phyloP scores from a whole-genome alignment of 805 yeast genomes.

The Kurtzmaniella cleridarum region DNA sequence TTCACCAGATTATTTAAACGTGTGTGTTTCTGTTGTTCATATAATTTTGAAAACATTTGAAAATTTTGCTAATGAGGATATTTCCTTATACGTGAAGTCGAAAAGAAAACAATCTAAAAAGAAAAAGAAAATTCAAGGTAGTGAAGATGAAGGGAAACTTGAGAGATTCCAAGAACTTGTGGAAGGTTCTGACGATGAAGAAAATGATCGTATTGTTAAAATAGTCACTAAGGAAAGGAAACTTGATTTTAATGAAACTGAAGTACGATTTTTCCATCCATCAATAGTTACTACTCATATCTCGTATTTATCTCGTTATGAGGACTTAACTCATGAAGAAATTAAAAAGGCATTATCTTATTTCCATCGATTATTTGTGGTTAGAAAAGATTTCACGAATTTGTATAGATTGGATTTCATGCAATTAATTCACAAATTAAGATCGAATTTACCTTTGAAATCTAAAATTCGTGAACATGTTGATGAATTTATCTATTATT shows the following conservation, averaged over 20 bases:
- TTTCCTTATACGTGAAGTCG: slow-evolving; percentile 42
- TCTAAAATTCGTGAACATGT: slow-evolving; percentile 52
- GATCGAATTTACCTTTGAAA: slow-evolving; percentile 42
- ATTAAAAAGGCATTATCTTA: slow-evolving; percentile 62
- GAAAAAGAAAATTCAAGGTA: slow-evolving; percentile 11
- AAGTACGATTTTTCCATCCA: slow-evolving; percentile 49
- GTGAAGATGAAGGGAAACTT: slow-evolving; percentile 20
- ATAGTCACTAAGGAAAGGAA: slow-evolving; percentile 41
- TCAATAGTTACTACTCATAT: slow-evolving; percentile 62
- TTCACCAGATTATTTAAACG: slow-evolving; percentile 56
- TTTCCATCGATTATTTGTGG: slow-evolving; percentile 64
- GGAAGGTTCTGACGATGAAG: slow-evolving; percentile 32
- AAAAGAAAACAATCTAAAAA: slow-evolving; percentile 33
- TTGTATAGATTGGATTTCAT: slow-evolving; percentile 71
- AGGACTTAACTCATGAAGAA: slow-evolving; percentile 55
- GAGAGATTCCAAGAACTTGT: slow-evolving; percentile 22
- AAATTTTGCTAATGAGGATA: slow-evolving; percentile 53
- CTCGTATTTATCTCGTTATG: slow-evolving; percentile 52
- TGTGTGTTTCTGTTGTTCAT: slow-evolving; percentile 60
- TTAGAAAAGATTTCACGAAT: slow-evolving; percentile 51
- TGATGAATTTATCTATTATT: slow-evolving; percentile 60
- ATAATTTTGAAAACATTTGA: slow-evolving; percentile 65
- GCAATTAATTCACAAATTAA: slow-evolving; percentile 45
- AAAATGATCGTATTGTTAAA: slow-evolving; percentile 23
- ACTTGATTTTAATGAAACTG: slow-evolving; percentile 37